Evolutionary conservation across 2,329 filamentous ascomycete genomes (phyloP).

Genomic region (Pseudogymnoascus sp.): DNA sequence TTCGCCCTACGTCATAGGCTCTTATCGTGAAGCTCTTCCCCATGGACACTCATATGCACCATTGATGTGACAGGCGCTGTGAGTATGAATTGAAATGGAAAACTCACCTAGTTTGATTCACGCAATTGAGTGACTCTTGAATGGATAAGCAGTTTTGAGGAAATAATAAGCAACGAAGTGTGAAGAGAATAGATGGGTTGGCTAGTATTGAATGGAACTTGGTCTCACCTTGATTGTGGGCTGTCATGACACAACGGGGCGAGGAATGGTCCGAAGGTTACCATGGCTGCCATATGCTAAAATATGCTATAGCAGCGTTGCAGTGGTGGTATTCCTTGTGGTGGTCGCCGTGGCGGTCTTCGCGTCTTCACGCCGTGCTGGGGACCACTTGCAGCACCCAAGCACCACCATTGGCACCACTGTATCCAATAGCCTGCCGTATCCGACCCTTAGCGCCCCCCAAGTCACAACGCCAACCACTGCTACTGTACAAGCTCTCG

Average conservation of each 20-base stretch:
- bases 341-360: neutral
- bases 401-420: neutral
- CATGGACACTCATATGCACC: neutral
- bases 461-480: neutral
- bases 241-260: slow-evolving; percentile 3
- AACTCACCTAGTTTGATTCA: neutral
- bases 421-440: neutral
- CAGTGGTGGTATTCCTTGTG: neutral
- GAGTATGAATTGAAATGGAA: neutral
- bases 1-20: slow-evolving; percentile 1
- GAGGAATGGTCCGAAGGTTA: neutral
- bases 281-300: neutral
- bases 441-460: neutral
- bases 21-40: neutral
- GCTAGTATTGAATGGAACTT: slow-evolving; percentile 2
- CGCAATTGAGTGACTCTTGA: neutral
- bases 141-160: neutral
- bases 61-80: neutral
- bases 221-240: slow-evolving; percentile 2
- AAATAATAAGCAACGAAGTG: neutral
- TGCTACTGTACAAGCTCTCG: slow-evolving; percentile 7
- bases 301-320: neutral
- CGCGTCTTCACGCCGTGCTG: neutral
- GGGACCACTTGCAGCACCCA: slow-evolving; percentile 2
- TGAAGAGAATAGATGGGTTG: neutral